Conservation (phyloP, 257 asterid genomes). For the Jacaranda mimosifolia region DNA sequence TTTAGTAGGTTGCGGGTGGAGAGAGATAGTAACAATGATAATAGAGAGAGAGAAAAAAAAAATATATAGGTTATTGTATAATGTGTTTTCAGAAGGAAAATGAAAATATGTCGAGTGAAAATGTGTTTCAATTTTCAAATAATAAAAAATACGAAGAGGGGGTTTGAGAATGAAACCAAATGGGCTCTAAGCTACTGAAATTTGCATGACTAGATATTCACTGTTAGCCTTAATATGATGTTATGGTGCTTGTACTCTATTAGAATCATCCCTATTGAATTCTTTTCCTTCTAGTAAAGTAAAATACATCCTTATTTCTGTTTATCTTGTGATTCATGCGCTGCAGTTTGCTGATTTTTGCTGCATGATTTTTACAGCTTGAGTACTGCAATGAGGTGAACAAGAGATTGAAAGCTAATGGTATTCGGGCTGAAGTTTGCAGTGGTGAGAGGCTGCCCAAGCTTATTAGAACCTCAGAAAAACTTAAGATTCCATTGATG, state of each 20-base stretch:
- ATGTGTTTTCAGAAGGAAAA: too few species aligned
- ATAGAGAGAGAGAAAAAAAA: too few species aligned
- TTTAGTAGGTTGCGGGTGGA: too few species aligned
- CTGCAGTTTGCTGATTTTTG: conserved; percentile 23
- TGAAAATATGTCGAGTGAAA: background rate
- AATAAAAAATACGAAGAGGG: too few species aligned
- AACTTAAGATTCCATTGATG: conserved; percentile 90
- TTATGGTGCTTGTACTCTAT: too few species aligned
- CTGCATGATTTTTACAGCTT: conserved; percentile 55
- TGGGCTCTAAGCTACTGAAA: too few species aligned
- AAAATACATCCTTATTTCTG: background rate
- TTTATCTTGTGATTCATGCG: background rate
- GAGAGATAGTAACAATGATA: too few species aligned
- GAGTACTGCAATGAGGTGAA: conserved; percentile 76
- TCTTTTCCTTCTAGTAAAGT: background rate
- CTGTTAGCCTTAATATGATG: too few species aligned
- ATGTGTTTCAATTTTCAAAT: too few species aligned
- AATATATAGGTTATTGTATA: too few species aligned
- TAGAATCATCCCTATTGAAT: background rate
- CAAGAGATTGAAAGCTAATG: conserved; percentile 61
- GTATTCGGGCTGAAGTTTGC: conserved; percentile 82
- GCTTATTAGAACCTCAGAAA: conserved; percentile 87
- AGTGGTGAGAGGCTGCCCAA: conserved; percentile 86
- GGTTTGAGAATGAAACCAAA: too few species aligned
- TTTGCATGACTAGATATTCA: too few species aligned